phyloP scores from a whole-genome alignment of 2,329 filamentous ascomycete species.

The Clathrospora elynae region DNA sequence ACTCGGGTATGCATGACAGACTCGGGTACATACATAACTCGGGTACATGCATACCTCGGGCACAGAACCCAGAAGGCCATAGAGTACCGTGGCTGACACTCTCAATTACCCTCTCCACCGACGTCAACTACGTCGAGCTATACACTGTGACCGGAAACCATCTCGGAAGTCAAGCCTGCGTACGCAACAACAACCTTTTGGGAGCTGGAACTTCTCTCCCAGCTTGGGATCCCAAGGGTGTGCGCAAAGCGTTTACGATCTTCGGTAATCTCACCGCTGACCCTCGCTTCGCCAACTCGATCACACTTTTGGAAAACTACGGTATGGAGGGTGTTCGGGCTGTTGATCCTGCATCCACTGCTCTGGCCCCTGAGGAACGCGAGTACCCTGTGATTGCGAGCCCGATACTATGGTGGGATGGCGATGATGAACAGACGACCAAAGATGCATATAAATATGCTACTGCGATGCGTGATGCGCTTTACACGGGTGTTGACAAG shows the following conservation, averaged over 20 bases:
- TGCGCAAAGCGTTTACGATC: slow-evolving; percentile 22
- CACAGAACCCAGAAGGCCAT: too few species aligned
- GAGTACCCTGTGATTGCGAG: slow-evolving; percentile 33
- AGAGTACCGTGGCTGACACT: too few species aligned
- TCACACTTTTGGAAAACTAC: slow-evolving; percentile 29
- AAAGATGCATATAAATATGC: slow-evolving; percentile 19
- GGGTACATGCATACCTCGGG: too few species aligned
- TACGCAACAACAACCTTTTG: slow-evolving; percentile 15
- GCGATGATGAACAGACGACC: slow-evolving; percentile 10
- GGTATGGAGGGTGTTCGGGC: slow-evolving; percentile 24
- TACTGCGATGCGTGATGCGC: slow-evolving; percentile 16
- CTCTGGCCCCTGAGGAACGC: slow-evolving; percentile 37
- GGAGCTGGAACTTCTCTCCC: slow-evolving; percentile 25
- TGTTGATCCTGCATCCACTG: slow-evolving; percentile 14
- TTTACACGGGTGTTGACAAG: slow-evolving; percentile 15
- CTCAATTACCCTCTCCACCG: slow-evolving; percentile 2
- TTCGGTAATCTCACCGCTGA: slow-evolving; percentile 27
- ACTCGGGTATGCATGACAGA: too few species aligned
- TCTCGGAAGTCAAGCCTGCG: slow-evolving; percentile 17
- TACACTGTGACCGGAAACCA: slow-evolving; percentile 25
- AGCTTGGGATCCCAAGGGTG: slow-evolving; percentile 20
- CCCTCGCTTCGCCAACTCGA: slow-evolving; percentile 23
- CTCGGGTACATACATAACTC: too few species aligned
- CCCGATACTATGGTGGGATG: slow-evolving; percentile 24
- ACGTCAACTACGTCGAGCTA: slow-evolving; percentile 22